These are phyloP conservation scores for Curvularia spicifera DNA, from an alignment of 2,329 filamentous ascomycete genomes.

Conservation along the genomic window DNA sequence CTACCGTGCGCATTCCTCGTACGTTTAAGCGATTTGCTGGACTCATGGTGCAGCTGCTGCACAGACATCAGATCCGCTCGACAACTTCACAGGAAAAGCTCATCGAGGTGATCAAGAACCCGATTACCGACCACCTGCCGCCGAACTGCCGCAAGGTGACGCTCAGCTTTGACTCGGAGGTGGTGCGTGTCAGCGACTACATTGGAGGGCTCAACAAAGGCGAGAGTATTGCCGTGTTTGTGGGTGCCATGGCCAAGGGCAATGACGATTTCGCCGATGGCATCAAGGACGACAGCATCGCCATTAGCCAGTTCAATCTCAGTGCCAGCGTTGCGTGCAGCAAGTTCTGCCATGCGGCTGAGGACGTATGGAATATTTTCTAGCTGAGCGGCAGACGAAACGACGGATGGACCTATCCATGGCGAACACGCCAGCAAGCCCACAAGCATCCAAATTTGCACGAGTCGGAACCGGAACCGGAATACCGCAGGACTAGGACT, in stretches of 20 bases:
- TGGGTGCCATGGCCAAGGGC: slow-evolving; percentile 98
- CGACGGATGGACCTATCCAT: slow-evolving; percentile 30
- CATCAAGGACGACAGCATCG: slow-evolving; percentile 95
- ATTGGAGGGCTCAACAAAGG: slow-evolving; percentile 77
- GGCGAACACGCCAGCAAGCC: slow-evolving; percentile 36
- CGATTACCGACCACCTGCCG: slow-evolving; percentile 94
- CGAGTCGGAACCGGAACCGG: slow-evolving; percentile 24
- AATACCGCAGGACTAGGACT: slow-evolving; percentile 21
- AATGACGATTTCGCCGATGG: slow-evolving; percentile 93
- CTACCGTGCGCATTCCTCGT: slow-evolving; percentile 95
- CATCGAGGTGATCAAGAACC: slow-evolving; percentile 95
- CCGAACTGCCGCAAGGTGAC: slow-evolving; percentile 98
- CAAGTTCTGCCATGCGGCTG: slow-evolving; percentile 98
- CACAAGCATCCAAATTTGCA: slow-evolving; percentile 26
- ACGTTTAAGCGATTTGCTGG: slow-evolving; percentile 99
- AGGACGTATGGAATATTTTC: slow-evolving; percentile 94
- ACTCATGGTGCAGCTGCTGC: slow-evolving; percentile 96
- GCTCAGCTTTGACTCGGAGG: slow-evolving; percentile 87
- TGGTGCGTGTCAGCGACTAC: slow-evolving; percentile 89
- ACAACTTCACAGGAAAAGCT: slow-evolving; percentile 98
- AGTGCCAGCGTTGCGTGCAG: slow-evolving; percentile 98
- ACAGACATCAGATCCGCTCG: slow-evolving; percentile 93
- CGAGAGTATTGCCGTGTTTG: slow-evolving; percentile 96
- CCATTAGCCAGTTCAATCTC: slow-evolving; percentile 97
- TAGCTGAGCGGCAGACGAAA: slow-evolving; percentile 55